phyloP scores from a whole-genome alignment of 805 yeast genomes.

The Candida wancherniae region DNA sequence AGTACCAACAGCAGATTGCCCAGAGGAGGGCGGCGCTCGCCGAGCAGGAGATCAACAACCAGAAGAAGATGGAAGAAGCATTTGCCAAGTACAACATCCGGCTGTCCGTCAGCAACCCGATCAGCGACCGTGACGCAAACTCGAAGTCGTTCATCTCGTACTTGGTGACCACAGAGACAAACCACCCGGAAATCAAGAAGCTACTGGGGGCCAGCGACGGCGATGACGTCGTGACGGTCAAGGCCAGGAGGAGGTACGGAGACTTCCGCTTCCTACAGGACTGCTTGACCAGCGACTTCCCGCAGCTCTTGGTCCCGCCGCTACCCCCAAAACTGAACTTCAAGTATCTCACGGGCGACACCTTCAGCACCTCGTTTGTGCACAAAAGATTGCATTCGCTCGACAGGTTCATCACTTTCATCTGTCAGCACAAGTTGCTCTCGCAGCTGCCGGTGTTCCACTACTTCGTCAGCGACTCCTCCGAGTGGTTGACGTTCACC shows the following conservation, averaged over 20 bases:
- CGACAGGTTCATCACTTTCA: conserved; percentile 66
- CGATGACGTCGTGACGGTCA: conserved; percentile 25
- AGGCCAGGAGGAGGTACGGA: conserved; percentile 75
- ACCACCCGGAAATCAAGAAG: conserved; percentile 52
- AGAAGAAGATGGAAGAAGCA: conserved; percentile 13
- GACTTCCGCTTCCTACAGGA: conserved; percentile 80
- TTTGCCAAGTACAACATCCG: conserved; percentile 13
- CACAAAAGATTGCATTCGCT: conserved; percentile 75
- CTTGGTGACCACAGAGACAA: conserved; percentile 57
- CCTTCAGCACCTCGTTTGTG: conserved; percentile 83
- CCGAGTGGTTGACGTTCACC: conserved; percentile 69
- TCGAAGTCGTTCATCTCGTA: conserved; percentile 76
- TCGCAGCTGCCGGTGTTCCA: conserved; percentile 66
- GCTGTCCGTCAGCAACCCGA: conserved; percentile 52
- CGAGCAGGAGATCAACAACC: conserved; percentile 3
- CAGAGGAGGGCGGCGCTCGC: not conserved
- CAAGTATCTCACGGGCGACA: conserved; percentile 90
- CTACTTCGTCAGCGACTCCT: conserved; percentile 62
- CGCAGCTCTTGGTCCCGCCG: conserved; percentile 87
- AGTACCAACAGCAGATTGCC: conserved; percentile 16
- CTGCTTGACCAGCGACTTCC: conserved; percentile 70
- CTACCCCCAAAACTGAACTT: conserved; percentile 88
- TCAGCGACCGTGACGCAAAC: conserved; percentile 61
- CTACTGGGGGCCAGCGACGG: conserved; percentile 13
- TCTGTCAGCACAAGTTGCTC: conserved; percentile 69